These are phyloP conservation scores for Chlamydomonas asymmetrica DNA, from an alignment of 139 green algal species.

Conservation along the genomic window DNA sequence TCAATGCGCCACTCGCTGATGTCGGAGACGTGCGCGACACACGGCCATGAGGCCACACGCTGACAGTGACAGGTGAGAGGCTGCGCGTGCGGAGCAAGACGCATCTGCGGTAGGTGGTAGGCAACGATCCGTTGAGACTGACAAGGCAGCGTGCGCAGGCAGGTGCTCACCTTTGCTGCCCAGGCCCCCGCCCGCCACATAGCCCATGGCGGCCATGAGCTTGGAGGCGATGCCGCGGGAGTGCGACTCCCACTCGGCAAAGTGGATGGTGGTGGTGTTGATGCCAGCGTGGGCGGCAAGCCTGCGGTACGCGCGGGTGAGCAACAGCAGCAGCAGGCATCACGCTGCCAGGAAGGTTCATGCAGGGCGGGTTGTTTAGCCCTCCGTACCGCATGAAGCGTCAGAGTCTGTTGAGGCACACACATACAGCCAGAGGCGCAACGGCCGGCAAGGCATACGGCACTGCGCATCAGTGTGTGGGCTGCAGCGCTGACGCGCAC, in stretches of 20 bases:
- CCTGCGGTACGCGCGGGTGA: no score
- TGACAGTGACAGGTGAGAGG: background rate
- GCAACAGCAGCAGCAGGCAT: no score
- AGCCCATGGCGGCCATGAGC: slow-evolving; percentile 57
- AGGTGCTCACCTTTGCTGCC: slow-evolving; percentile 24
- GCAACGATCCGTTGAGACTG: background rate
- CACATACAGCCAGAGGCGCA: no score
- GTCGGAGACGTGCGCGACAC: background rate
- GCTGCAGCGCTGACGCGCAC: no score
- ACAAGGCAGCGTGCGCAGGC: no score
- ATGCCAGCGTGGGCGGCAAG: slow-evolving; percentile 30
- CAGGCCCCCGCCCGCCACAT: slow-evolving; percentile 35
- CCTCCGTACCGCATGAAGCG: no score
- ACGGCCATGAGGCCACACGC: background rate
- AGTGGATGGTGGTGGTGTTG: slow-evolving; percentile 40
- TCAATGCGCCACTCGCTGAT: background rate
- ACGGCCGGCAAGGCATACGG: no score
- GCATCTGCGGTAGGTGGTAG: slow-evolving; percentile 5
- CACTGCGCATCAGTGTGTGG: no score
- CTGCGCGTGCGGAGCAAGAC: no score
- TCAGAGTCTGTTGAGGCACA: no score
- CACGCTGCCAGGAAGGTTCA: no score
- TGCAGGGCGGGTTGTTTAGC: no score
- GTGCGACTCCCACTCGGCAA: slow-evolving; percentile 52
- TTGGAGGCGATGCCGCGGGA: slow-evolving; percentile 52